phyloP scores from a whole-genome alignment of 306 rosid genomes.

The Inga leiocalycina region DNA sequence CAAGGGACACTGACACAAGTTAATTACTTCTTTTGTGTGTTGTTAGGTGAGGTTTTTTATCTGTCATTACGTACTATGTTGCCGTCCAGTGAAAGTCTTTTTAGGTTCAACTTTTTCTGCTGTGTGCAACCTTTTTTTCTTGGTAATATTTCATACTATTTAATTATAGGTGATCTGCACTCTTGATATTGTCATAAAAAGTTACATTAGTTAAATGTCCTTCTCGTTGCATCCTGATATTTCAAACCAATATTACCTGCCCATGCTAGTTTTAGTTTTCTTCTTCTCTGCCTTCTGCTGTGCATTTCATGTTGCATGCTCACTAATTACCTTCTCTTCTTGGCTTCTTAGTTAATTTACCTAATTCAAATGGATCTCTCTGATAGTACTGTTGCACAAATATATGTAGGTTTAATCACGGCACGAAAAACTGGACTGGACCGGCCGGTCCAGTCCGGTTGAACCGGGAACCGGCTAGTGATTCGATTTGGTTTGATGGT shows the following conservation, averaged over 20 bases:
- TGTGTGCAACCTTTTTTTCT: constrained; percentile 3
- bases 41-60: constrained; percentile 53
- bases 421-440: no score
- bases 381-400: neutral
- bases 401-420: neutral
- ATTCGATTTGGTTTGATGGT: no score
- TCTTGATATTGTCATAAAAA: constrained; percentile 1
- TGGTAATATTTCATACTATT: neutral
- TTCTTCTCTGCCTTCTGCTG: neutral
- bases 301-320: constrained; percentile 1
- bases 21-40: neutral
- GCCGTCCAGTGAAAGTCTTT: constrained; percentile 11
- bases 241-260: constrained; percentile 27
- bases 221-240: constrained; percentile 21
- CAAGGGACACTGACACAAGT: constrained; percentile 24
- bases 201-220: constrained; percentile 31
- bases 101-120: constrained; percentile 30
- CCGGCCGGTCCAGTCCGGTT: no score
- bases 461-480: no score
- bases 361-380: neutral
- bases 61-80: constrained; percentile 22
- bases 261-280: constrained; percentile 12
- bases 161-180: neutral
- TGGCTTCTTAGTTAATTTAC: neutral
- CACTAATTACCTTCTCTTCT: neutral